Percentiles rank a stretch among this genome's conserved stretches.
These are phyloP conservation scores for Akanthomyces muscarius DNA, from an alignment of 2,329 filamentous ascomycete genomes.

Conservation along the genomic window DNA sequence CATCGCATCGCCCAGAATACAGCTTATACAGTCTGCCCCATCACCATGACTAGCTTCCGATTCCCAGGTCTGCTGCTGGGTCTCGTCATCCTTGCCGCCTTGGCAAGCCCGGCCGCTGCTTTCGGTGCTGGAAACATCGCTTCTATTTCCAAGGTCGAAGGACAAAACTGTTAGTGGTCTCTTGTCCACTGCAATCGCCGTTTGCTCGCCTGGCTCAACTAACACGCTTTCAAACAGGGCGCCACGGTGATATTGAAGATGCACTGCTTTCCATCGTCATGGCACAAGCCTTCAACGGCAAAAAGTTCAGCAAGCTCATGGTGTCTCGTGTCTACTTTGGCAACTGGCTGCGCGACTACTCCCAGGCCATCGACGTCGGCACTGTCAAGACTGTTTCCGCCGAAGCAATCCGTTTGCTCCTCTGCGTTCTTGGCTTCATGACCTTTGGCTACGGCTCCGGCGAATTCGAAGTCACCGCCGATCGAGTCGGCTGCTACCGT, in stretches of 20 bases:
- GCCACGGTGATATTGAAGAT: slow-evolving; percentile 91
- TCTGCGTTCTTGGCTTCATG: slow-evolving; percentile 87
- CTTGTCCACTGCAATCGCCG: neutral
- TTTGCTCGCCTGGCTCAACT: slow-evolving; percentile 1
- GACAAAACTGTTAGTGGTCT: slow-evolving; percentile 65
- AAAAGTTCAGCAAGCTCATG: slow-evolving; percentile 85
- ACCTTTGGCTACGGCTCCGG: slow-evolving; percentile 67
- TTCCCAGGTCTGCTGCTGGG: slow-evolving; percentile 50
- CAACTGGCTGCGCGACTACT: slow-evolving; percentile 93
- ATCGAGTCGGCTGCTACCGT: slow-evolving; percentile 71
- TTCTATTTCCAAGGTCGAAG: slow-evolving; percentile 73
- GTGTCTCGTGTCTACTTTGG: slow-evolving; percentile 92
- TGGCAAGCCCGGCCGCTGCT: slow-evolving; percentile 65
- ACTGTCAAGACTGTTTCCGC: slow-evolving; percentile 87
- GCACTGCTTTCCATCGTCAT: slow-evolving; percentile 69
- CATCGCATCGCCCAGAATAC: slow-evolving; percentile 2
- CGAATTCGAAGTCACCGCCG: slow-evolving; percentile 75
- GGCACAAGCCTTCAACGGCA: slow-evolving; percentile 51
- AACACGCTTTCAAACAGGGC: slow-evolving; percentile 46
- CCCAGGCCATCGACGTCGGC: slow-evolving; percentile 88
- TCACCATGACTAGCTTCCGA: slow-evolving; percentile 46
- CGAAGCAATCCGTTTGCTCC: slow-evolving; percentile 82
- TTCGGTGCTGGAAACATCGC: slow-evolving; percentile 91
- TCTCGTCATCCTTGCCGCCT: slow-evolving; percentile 59
- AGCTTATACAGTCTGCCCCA: neutral